Conservation (phyloP, 768 basidiomycete genomes). For the Agrocybe praecox region DNA sequence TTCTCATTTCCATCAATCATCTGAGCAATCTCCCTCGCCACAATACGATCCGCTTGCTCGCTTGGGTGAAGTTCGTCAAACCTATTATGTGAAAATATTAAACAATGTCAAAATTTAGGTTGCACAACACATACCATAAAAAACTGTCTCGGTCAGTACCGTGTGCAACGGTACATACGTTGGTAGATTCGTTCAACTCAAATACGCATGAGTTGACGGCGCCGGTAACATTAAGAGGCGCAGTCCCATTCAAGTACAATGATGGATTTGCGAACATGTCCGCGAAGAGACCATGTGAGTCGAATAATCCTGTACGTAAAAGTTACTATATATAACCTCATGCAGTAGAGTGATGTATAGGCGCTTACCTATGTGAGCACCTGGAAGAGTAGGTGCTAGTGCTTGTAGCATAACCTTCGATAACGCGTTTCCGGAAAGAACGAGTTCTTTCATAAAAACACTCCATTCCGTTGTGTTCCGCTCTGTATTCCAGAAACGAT, state of each 20-base stretch:
- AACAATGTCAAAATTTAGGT: too few relatives aligned
- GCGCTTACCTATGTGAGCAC: constrained; percentile 57
- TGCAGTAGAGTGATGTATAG: not conserved
- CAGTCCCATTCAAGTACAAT: constrained; percentile 64
- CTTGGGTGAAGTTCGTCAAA: constrained; percentile 14
- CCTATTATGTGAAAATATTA: not conserved
- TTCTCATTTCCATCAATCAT: constrained; percentile 14
- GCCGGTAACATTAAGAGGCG: constrained; percentile 59
- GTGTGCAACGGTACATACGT: constrained; percentile 36
- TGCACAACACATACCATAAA: constrained; percentile 47
- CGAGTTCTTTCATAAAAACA: constrained; percentile 55
- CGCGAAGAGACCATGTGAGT: constrained; percentile 60
- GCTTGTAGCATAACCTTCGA: constrained; percentile 52
- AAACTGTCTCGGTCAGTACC: constrained; percentile 58
- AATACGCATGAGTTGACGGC: constrained; percentile 51
- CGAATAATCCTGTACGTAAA: constrained; percentile 49
- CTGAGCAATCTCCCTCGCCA: constrained; percentile 13
- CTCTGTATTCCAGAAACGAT: constrained; percentile 47
- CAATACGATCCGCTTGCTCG: constrained; percentile 15
- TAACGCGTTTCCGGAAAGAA: constrained; percentile 51
- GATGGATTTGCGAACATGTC: constrained; percentile 57
- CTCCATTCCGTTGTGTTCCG: constrained; percentile 63
- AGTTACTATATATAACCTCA: not conserved
- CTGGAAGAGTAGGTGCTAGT: constrained; percentile 47
- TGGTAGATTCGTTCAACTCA: constrained; percentile 29